phyloP scores from a whole-genome alignment of 208 protist genomes.

The Trichomonas gallinae region DNA sequence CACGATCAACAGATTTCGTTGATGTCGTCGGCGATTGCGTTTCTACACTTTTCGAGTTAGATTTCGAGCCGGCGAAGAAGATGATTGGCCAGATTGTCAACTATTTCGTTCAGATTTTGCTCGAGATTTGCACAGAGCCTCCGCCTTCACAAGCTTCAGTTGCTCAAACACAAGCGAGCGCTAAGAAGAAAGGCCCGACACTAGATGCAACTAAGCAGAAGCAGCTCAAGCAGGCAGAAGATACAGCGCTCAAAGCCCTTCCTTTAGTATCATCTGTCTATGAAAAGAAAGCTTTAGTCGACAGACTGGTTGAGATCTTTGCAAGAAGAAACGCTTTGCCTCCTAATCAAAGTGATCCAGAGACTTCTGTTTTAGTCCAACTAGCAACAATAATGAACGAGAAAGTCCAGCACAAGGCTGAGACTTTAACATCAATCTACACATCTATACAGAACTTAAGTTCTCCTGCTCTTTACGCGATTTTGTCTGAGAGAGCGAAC shows the following conservation, averaged over 20 bases:
- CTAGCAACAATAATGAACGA: background rate
- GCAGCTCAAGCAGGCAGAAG: background rate
- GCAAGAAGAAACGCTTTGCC: background rate
- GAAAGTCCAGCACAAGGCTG: background rate
- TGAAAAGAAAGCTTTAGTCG: slow-evolving; percentile 12
- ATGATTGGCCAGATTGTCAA: slow-evolving; percentile 3
- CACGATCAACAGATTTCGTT: background rate
- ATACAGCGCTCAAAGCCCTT: background rate
- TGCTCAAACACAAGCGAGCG: background rate
- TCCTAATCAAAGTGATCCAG: background rate
- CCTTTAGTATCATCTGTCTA: background rate
- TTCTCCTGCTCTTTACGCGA: background rate
- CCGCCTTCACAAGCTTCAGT: background rate
- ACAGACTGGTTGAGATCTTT: background rate
- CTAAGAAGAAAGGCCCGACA: background rate
- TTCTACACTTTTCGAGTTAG: background rate
- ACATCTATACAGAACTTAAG: background rate
- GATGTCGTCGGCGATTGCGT: background rate
- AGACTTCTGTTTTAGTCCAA: background rate
- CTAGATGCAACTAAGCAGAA: background rate
- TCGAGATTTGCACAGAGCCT: background rate
- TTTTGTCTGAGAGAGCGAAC: background rate
- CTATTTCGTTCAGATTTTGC: background rate
- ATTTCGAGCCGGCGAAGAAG: background rate
- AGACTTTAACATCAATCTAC: background rate